Percentiles rank a stretch among this genome's conserved stretches.
These are phyloP conservation scores for Cordyceps pruinosa DNA, from an alignment of 2,329 filamentous ascomycete species.

Conservation along the genomic window DNA sequence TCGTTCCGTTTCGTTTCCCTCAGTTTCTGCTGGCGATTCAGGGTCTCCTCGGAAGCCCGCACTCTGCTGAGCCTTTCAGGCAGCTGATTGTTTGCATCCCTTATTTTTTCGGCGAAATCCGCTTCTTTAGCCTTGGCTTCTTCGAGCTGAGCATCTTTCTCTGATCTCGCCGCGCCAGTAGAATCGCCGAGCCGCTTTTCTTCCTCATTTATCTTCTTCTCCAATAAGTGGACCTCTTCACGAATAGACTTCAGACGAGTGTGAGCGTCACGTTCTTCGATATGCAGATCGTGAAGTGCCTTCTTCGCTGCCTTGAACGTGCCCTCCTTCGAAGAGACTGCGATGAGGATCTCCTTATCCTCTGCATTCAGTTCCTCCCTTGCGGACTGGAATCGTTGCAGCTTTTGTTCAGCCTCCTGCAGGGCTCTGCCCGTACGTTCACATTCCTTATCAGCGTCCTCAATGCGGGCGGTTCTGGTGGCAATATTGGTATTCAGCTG, in stretches of 20 bases:
- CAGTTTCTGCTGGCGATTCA: constrained; percentile 25
- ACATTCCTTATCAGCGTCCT: constrained; percentile 22
- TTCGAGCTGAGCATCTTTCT: constrained; percentile 50
- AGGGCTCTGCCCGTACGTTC: constrained; percentile 43
- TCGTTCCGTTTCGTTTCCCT: constrained; percentile 45
- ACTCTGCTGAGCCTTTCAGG: constrained; percentile 28
- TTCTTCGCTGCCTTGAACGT: constrained; percentile 46
- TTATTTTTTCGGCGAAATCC: constrained; percentile 22
- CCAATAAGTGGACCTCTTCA: constrained; percentile 36
- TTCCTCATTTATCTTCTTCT: constrained; percentile 47
- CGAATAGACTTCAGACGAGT: constrained; percentile 48
- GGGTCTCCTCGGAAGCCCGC: constrained; percentile 25
- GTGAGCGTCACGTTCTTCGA: constrained; percentile 60
- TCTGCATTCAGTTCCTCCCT: constrained; percentile 39
- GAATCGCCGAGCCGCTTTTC: constrained; percentile 56
- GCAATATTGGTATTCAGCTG: constrained; percentile 25
- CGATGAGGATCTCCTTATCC: constrained; percentile 40
- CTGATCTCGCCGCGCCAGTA: constrained; percentile 61
- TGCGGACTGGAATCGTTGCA: constrained; percentile 32
- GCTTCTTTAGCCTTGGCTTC: constrained; percentile 23
- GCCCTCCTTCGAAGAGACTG: constrained; percentile 37
- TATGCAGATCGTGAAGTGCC: constrained; percentile 47
- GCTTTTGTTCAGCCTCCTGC: constrained; percentile 37
- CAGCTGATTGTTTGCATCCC: constrained; percentile 23
- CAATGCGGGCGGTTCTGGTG: constrained; percentile 21